Base-by-base conservation (phyloP, 2,329 filamentous ascomycete species). In the Colletotrichum theobromicola region DNA sequence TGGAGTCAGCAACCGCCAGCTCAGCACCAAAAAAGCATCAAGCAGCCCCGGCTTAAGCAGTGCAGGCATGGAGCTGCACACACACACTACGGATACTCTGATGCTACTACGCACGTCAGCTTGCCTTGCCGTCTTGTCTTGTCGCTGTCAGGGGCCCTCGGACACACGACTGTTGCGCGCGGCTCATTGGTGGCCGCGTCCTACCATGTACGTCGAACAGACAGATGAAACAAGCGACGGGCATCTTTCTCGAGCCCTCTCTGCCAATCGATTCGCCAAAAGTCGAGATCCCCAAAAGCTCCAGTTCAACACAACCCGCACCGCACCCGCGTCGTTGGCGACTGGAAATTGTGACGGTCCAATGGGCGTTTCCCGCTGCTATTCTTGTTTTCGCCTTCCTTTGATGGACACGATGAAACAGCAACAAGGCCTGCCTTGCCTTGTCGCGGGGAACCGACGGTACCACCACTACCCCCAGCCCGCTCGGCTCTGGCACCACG, bases 161-260 rank as follows among this genome's bases (percentile, higher is more conserved):
- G 61, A 66, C 67, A 66, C 67, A 57, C 61, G 32, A 62, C 62
- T n/a, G 28, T 55, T 74, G 55, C 68, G 62, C 72, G 72, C 68
- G 68, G 68, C 68, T 74, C 72, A 74, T 72, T 74, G 72, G 72
- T 46, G 67, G 68, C 37, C 42, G 61, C 72, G 55, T 66, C 55
- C 63, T 58, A 50, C 66, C 28, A 58, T 9, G 28, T 64, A 46
- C 34, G 30, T 26, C 53, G 50, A 55, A 42, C 32, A 35, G 34
- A 64, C 68, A 32, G 72, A 66, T 74, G 72, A 74, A 74, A 74
- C 72, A 74, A 67, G 72, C 68, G 72, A 74, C 67, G 34, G 68
- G 5, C 72, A 46, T 10, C 42, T 67, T 34, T 67, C 13, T 62
- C 34, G 57, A 24, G n/a, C 15, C 26, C 62, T 67, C 68, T 60